Percentiles rank a stretch among this genome's conserved stretches.
Conservation (phyloP, 1,139 yeast species). For the Yamadazyma oceani region DNA sequence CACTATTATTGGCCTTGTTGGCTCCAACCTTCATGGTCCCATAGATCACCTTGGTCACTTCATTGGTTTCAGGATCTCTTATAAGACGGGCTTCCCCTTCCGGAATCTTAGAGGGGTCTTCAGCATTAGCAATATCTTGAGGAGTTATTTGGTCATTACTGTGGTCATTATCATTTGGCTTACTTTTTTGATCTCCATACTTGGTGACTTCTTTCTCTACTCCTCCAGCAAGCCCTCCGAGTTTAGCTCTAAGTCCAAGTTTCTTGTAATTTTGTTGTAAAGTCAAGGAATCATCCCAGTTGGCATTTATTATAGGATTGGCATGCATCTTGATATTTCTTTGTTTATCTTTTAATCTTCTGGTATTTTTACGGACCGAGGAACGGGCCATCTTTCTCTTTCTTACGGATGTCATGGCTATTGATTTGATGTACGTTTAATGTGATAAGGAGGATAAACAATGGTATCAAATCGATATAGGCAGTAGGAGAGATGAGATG, state of each 20-base stretch:
- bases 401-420: conserved; percentile 73
- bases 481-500: conserved; percentile 5
- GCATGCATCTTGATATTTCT: conserved; percentile 61
- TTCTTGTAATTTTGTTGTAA: conserved; percentile 78
- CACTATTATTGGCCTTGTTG: conserved; percentile 28
- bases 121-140: conserved; percentile 41
- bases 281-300: conserved; percentile 87
- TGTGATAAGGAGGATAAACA: no score
- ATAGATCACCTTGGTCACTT: conserved; percentile 66
- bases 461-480: neutral
- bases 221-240: conserved; percentile 71
- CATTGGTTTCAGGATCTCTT: conserved; percentile 67
- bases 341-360: conserved; percentile 68
- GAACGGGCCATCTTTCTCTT: conserved; percentile 82
- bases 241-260: conserved; percentile 69
- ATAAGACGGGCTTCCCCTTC: conserved; percentile 83
- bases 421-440: conserved; percentile 7
- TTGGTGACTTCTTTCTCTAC: conserved; percentile 51
- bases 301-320: conserved; percentile 80
- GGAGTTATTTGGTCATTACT: conserved; percentile 29
- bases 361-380: conserved; percentile 63
- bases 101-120: conserved; percentile 59
- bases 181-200: conserved; percentile 25
- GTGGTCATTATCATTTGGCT: conserved; percentile 21
- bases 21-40: conserved; percentile 50